Evolutionary conservation across 106 monocot genomes (phyloP), one percentile per base, ranked within the genome.

Genomic region (Acorus gramineus): DNA sequence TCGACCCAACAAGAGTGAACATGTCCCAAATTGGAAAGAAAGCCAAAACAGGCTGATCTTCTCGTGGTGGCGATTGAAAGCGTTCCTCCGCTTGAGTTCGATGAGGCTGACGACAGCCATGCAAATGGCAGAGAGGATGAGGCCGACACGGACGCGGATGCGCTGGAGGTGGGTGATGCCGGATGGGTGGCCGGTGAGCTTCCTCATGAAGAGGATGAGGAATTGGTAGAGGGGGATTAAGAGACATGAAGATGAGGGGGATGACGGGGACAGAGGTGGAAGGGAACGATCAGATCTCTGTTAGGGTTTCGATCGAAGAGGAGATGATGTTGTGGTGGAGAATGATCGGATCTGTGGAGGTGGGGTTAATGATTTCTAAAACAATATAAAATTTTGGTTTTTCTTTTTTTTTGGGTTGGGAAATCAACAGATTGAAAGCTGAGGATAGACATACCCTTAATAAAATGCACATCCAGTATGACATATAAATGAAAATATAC

Each of bases 81-180:
- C 56, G 13, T 56, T 56, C 10, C n/a, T 7, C 10, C 56, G 2
- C 56, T 56, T 56, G 56, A 56, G n/a, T 11, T 56, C 56, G 56
- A 56, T 2, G 56, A 56, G 56, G 56, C 10, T 2, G n/a, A 12
- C 56, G 1, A 56, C 13, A 11, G 10, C 4, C 56, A 56, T 56
- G 56, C n/a, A 56, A 12, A 56, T 11, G n/a, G n/a, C n/a, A 2
- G 56, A 56, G 56, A 56, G 56, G 56, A 56, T 12, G n/a, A 56
- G 56, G 6, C 56, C 56, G 1, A 28, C 28, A 1, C 28, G 0
- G n/a, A 56, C 56, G 1, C 56, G 11, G 56, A 56, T 11, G 11
- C 56, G 56, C n/a, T 56, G 56, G 56, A 56, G 56, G 10, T 56
- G 56, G 4, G 56, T 10, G 56, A 56, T 56, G 56, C 56, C 56